Base-by-base conservation (phyloP, 2,329 filamentous ascomycete species). In the Cladosporium halotolerans region DNA sequence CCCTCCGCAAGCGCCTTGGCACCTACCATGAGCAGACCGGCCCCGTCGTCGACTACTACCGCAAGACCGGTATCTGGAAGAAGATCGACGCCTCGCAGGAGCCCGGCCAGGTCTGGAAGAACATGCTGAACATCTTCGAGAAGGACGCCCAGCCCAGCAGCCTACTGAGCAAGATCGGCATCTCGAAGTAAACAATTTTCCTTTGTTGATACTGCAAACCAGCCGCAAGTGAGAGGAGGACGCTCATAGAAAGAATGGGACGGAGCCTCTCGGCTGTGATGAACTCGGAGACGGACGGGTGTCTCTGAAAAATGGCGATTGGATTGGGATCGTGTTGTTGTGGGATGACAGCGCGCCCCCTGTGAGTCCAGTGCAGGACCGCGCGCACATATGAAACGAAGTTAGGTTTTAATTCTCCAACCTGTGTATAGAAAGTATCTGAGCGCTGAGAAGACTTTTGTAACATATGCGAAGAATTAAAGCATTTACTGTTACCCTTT, bases 1-100 rank as follows among this genome's bases (percentile, higher is more conserved):
- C 93, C 42, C 82, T 99, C 60, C 92, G 90, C 82, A 99, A 96
- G 84, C 87, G 93, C 59, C 81, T 99, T 56, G 79, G 78, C 39
- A 96, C 92, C 56, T 99, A 99, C 76, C 93, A 99, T 77, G 78
- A 83, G 62, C 93, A 99, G 82, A 99, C 93, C 33, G 76, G 83
- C 42, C 93, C 93, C 16, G 93, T 99, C 46, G 91, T 96, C 58
- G 80, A 84, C 55, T 99, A 99, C 80, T 99, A 99, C 83, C 88
- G 95, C 77, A 89, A 90, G 76, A 95, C 88, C 46, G 91, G 91
- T 63, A 96, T 99, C 79, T 99, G 93, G 93, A 86, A 86, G 73
- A 86, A 87, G 58, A 83, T 99, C 66, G 93, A 99, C 71, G 93
- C 93, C 60, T 95, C 88, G 78, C 90, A 99, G 79, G 86, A 96